These are phyloP conservation scores for Acacia melanoxylon DNA, from an alignment of 306 rosid species.

Conservation along the genomic window DNA sequence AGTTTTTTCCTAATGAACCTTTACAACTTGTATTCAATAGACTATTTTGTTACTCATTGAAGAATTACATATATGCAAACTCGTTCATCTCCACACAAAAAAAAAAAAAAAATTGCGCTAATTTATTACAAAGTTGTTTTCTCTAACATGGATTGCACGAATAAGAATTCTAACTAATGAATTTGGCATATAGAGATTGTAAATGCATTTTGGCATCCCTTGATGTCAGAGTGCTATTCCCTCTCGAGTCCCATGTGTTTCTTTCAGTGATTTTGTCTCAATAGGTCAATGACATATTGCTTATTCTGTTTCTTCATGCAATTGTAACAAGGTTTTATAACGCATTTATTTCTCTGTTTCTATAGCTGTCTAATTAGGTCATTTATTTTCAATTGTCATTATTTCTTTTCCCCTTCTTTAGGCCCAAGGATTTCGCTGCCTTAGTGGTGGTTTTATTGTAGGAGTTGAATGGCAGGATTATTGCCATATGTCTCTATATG, in stretches of 20 bases:
- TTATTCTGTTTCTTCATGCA: background rate
- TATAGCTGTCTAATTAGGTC: background rate
- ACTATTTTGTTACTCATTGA: slow-evolving; percentile 7
- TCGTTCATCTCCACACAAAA: slow-evolving; percentile 17
- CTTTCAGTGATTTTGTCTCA: background rate
- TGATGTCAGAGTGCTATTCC: background rate
- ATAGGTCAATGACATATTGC: background rate
- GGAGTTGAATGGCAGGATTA: background rate
- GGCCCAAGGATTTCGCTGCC: background rate
- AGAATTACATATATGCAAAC: slow-evolving; percentile 6
- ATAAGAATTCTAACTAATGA: slow-evolving; percentile 20
- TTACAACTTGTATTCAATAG: background rate
- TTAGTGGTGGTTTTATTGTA: background rate
- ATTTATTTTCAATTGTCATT: background rate
- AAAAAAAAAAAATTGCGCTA: background rate
- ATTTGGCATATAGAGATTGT: background rate
- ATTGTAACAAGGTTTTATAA: background rate
- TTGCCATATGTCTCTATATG: background rate
- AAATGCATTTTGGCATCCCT: background rate
- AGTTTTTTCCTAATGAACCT: background rate
- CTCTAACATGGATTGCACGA: slow-evolving; percentile 1
- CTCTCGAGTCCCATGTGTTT: background rate
- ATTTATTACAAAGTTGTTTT: slow-evolving; percentile 7
- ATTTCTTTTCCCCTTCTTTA: background rate
- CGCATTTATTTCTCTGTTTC: background rate